Evolutionary conservation across 1,284 basidiomycete species (phyloP), one percentile per base, ranked within the genome.

Genomic region (Takashimella tepidaria): DNA sequence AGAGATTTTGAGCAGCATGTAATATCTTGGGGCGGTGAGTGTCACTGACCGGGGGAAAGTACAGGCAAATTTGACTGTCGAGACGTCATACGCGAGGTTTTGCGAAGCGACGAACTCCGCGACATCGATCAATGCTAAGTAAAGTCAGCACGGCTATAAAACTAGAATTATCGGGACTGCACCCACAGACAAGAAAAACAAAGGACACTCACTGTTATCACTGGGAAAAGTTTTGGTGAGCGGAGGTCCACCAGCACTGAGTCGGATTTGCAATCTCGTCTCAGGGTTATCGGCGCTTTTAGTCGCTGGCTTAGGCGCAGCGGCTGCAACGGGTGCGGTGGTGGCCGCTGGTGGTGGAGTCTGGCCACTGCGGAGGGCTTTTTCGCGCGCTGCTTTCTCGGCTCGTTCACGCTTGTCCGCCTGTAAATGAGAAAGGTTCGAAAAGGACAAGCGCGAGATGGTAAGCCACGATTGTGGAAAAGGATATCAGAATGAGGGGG

Each of bases 371-470:
- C 92, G 82, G 11, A 91, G 70, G 0, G 89, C 90, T 72, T 95
- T 96, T 74, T 95, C 92, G 26, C 84, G 79, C 0, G 90, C 90
- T 1, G 85, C 80, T 67, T 88, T 92, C 66, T 88, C 90, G 0
- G 89, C 88, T n/a, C 92, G 83, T 22, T 83, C 85, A 53, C 83
- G 82, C 77, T 91, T 96, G 78, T 96, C 92, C 0, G 86, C 88
- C 70, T 73, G 53, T 24, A 8, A 11, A 3, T 24, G 58, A 51
- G 45, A 21, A n/a, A 1, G 19, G 20, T 13, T 31, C 27, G 22
- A 3, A 13, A 10, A 5, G 3, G 13, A 8, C 13, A 26, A n/a
- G n/a, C n/a, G n/a, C n/a, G 31, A 37, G 31, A 16, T 37, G 31
- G 8, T 8, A 37, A 37, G 31, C 16, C 10, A 37, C 8, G 31